A percentile compares a stretch with the other conserved stretches of the same genome.
phyloP scores from a whole-genome alignment of 2,329 filamentous ascomycete species.

The Beauveria bassiana region DNA sequence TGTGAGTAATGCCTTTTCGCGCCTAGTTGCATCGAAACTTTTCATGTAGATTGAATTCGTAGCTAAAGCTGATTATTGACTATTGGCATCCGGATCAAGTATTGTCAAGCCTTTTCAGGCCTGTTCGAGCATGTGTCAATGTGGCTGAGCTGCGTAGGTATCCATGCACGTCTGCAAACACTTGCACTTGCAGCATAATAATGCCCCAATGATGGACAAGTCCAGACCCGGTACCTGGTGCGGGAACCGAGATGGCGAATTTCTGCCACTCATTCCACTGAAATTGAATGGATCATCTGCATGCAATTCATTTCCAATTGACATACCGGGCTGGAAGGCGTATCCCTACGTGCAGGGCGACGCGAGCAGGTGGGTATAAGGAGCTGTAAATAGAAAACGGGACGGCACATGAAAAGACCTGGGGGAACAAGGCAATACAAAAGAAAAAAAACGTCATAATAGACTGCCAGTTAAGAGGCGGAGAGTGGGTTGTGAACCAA shows the following conservation, averaged over 20 bases:
- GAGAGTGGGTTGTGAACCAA: not conserved
- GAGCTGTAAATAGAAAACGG: not conserved
- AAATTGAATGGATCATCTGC: not conserved
- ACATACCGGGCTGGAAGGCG: not conserved
- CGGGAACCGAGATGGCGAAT: not conserved
- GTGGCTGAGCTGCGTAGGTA: not conserved
- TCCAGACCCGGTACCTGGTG: not conserved
- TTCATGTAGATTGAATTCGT: too few relatives aligned
- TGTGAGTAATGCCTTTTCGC: too few relatives aligned
- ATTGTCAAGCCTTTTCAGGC: too few relatives aligned
- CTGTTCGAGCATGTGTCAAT: too few relatives aligned
- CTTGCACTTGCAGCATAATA: too few relatives aligned
- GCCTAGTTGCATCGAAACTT: too few relatives aligned
- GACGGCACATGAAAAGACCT: not conserved
- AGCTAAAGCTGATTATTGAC: too few relatives aligned
- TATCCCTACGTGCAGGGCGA: not conserved
- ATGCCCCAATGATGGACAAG: not conserved
- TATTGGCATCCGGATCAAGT: too few relatives aligned
- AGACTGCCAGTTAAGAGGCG: not conserved
- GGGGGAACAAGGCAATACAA: not conserved
- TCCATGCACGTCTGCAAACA: too few relatives aligned
- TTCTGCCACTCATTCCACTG: not conserved
- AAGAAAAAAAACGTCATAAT: not conserved
- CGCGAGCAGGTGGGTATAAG: not conserved
- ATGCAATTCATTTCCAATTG: slow-evolving; percentile 1